Evolutionary conservation across 345 rosid genomes (phyloP).

Genomic region (Citrus inodora): DNA sequence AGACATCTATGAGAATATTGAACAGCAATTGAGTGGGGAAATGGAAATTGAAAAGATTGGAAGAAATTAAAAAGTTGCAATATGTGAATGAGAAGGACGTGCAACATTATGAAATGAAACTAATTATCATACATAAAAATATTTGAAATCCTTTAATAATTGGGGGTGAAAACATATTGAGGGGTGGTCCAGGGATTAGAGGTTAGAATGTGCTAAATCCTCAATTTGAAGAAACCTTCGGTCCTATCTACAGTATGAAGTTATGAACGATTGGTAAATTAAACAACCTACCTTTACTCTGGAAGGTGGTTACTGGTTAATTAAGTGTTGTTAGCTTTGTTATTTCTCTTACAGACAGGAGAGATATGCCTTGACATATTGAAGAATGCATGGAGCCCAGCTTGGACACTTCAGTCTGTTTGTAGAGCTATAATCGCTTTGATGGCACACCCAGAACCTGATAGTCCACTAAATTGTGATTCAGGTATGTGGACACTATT

Average conservation of each 20-base stretch:
- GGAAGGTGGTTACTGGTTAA: neutral
- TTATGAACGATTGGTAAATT: neutral
- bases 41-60: neutral
- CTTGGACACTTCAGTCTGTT: constrained; percentile 99
- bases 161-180: neutral
- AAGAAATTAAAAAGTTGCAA: neutral
- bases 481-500: constrained; percentile 50
- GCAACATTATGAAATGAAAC: neutral
- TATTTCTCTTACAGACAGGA: constrained; percentile 59
- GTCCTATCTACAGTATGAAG: neutral
- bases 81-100: neutral
- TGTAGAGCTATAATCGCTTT: constrained; percentile 96
- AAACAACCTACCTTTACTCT: neutral
- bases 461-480: constrained; percentile 96
- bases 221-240: neutral
- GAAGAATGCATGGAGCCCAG: constrained; percentile 99
- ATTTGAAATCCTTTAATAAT: neutral
- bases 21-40: neutral
- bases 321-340: neutral
- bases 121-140: neutral
- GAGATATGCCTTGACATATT: constrained; percentile 96
- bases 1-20: neutral
- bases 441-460: constrained; percentile 98
- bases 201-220: neutral
- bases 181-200: neutral